phyloP scores from a whole-genome alignment of 805 yeast genomes.

The Candida qinlingensis region DNA sequence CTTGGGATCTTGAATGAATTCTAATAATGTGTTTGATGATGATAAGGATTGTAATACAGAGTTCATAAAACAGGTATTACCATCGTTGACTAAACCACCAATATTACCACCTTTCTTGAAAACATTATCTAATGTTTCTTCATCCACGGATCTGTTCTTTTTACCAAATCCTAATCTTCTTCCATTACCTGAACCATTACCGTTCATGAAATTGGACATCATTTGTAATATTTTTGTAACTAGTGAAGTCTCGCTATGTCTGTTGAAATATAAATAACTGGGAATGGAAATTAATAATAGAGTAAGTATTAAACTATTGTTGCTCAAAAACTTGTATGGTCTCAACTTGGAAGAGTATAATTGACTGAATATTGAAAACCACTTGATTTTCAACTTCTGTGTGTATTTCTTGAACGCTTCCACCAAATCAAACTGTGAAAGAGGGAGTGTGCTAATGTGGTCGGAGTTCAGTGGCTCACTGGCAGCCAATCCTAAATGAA shows the following conservation, averaged over 20 bases:
- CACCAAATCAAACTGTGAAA: background rate
- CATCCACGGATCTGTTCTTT: constrained; percentile 8
- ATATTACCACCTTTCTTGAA: constrained; percentile 61
- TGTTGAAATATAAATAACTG: constrained; percentile 2
- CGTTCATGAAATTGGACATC: constrained; percentile 4
- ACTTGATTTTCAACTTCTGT: background rate
- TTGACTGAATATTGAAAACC: background rate
- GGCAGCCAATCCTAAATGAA: background rate
- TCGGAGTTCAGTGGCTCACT: background rate
- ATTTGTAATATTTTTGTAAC: background rate
- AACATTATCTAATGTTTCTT: constrained; percentile 30
- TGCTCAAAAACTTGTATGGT: constrained; percentile 2
- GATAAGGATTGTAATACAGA: constrained; percentile 82
- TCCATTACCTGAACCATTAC: background rate
- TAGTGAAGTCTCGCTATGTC: background rate
- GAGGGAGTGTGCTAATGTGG: background rate
- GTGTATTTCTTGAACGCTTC: background rate
- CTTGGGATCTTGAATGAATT: constrained; percentile 42
- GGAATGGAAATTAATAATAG: constrained; percentile 6
- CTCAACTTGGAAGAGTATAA: background rate
- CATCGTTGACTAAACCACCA: constrained; percentile 86
- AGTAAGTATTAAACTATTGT: constrained; percentile 1
- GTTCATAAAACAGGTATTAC: constrained; percentile 94
- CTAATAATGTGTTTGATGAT: constrained; percentile 55
- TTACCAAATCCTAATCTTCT: constrained; percentile 11